These are phyloP conservation scores for Somion occarium DNA, from an alignment of 1,284 basidiomycete species.

Conservation along the genomic window DNA sequence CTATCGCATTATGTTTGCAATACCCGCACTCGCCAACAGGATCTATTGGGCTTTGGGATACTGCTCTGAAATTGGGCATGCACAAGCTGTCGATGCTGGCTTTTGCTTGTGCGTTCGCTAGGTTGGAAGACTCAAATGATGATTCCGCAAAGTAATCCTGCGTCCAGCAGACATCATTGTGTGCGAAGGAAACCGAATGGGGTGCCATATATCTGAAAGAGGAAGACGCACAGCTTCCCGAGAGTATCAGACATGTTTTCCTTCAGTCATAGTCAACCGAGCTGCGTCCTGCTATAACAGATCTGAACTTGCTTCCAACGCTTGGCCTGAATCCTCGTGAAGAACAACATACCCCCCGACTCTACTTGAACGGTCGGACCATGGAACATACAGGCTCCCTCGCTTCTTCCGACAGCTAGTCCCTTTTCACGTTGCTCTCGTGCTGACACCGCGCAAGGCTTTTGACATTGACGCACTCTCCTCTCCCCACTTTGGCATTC, in stretches of 20 bases:
- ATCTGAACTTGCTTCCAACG: constrained; percentile 27
- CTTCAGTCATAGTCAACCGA: constrained; percentile 38
- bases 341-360: constrained; percentile 34
- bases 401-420: constrained; percentile 61
- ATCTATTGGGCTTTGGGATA: constrained; percentile 47
- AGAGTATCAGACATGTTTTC: constrained; percentile 27
- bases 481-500: constrained; percentile 44
- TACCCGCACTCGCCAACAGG: constrained; percentile 38
- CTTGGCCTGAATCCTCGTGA: constrained; percentile 39
- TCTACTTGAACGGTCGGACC: background rate
- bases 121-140: constrained; percentile 36
- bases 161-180: constrained; percentile 38
- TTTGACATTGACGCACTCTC: constrained; percentile 46
- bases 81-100: constrained; percentile 52
- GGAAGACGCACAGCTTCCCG: constrained; percentile 36
- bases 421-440: constrained; percentile 52
- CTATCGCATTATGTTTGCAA: constrained; percentile 27
- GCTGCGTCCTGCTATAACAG: constrained; percentile 31
- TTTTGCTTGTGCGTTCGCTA: constrained; percentile 42
- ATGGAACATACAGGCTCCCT: constrained; percentile 34
- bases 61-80: constrained; percentile 28
- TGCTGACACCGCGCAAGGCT: constrained; percentile 51
- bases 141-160: constrained; percentile 39
- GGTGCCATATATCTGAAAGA: constrained; percentile 37
- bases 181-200: constrained; percentile 48